These are phyloP conservation scores for Daldinia childiae DNA, from an alignment of 495 filamentous ascomycete genomes.

Conservation along the genomic window DNA sequence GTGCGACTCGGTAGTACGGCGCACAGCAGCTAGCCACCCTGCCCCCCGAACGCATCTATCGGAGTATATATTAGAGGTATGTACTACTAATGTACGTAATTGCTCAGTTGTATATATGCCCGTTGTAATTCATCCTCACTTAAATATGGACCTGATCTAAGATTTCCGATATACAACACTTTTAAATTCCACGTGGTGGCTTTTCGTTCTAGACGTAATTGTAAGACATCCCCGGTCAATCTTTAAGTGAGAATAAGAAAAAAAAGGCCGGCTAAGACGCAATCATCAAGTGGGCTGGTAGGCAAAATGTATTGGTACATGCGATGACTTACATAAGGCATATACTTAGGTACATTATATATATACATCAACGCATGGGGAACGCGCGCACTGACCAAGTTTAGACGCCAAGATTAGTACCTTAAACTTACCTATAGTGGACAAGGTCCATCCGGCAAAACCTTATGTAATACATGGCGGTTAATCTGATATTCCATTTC, in stretches of 20 bases:
- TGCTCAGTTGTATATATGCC: not conserved
- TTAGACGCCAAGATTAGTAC: not conserved
- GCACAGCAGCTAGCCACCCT: conserved; percentile 29
- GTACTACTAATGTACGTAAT: too few relatives aligned
- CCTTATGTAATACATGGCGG: too few relatives aligned
- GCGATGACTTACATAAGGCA: not conserved
- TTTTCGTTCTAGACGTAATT: not conserved
- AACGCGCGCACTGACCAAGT: conserved; percentile 22
- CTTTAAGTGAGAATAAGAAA: not conserved
- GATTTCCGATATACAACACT: not conserved
- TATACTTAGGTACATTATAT: not conserved
- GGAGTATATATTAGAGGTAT: too few relatives aligned
- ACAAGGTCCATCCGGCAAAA: too few relatives aligned
- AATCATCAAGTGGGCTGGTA: conserved; percentile 7
- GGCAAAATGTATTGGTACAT: not conserved
- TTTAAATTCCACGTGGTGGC: conserved; percentile 9
- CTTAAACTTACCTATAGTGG: too few relatives aligned
- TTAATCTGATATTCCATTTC: conserved; percentile 37
- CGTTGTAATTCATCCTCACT: not conserved
- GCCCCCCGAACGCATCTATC: not conserved
- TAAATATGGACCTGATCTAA: not conserved
- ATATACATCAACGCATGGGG: not conserved
- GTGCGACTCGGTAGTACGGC: conserved; percentile 36
- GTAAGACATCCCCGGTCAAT: not conserved
- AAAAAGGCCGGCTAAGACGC: not conserved